Base-by-base conservation (phyloP, 176 grass and related monocot genomes). In the Miscanthus lutarioriparius region DNA sequence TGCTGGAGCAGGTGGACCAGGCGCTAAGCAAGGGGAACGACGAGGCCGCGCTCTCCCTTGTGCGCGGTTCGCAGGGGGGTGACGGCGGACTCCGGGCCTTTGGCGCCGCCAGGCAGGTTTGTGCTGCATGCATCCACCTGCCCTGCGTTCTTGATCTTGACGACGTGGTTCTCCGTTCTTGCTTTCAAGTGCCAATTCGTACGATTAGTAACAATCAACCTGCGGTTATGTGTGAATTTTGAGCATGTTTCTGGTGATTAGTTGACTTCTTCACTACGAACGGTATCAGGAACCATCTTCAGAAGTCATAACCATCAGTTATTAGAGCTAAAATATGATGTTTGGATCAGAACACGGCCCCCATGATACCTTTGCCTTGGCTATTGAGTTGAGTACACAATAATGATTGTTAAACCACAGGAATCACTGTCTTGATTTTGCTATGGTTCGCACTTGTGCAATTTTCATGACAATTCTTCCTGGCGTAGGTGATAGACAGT, bases 1-100 rank as follows among this genome's bases (percentile, higher is more conserved):
- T 89, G 72, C 82, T 97, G 20, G 75, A 85, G 73, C 74, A 85
- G 86, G 84, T 97, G n/a, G 90, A 95, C 82, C 84, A 90, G 82
- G 76, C 88, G 41, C 91, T 95, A 8, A 80, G 67, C 19, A 87
- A 83, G 64, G 89, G 90, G 25, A 86, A 93, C 76, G 95, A 97
- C 54, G 82, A 65, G 87, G 76, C 83, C 5, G 88, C 90, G 12
- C 84, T 97, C 20, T 83, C 95, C 63, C 88, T 97, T 32, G 84
- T 87, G 16, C 88, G 88, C 67, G 39, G 77, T 40, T 82, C 83
- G 20, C 86, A 85, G 28, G 90, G 90, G 33, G 53, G 53, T 64
- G 75, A 80, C 80, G 92, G 82, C 35, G 76, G 90, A 4, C 79
- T 91, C 75, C 41, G 30, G 40, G 77, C 85, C 59, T 95, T 97